Evolutionary conservation across 306 rosid genomes (phyloP).

Genomic region (Hippophae tibetana): DNA sequence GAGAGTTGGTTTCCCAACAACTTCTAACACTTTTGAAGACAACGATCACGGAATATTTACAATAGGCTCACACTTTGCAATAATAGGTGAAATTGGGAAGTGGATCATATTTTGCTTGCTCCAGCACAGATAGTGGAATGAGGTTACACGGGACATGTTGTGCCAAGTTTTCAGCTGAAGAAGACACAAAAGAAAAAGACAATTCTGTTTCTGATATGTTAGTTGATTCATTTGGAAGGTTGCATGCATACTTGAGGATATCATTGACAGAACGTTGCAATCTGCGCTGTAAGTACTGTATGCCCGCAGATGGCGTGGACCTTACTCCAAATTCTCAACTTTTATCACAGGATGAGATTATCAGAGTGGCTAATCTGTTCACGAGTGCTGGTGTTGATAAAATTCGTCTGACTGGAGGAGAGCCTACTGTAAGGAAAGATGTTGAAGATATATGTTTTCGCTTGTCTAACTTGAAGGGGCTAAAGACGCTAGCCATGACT

Average conservation of each 20-base stretch:
- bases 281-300: slow-evolving; percentile 82
- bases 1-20: neutral
- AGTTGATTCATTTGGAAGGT: slow-evolving; percentile 89
- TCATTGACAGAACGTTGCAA: slow-evolving; percentile 92
- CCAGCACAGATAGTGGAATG: slow-evolving; percentile 16
- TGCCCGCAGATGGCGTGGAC: slow-evolving; percentile 88
- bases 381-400: slow-evolving; percentile 72
- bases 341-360: slow-evolving; percentile 51
- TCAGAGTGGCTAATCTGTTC: slow-evolving; percentile 60
- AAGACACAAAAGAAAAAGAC: slow-evolving; percentile 35
- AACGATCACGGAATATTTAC: neutral
- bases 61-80: neutral
- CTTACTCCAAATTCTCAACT: slow-evolving; percentile 60
- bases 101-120: slow-evolving; percentile 18
- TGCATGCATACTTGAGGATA: slow-evolving; percentile 84
- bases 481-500: slow-evolving; percentile 63
- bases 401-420: slow-evolving; percentile 89
- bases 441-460: slow-evolving; percentile 70
- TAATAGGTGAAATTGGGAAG: slow-evolving; percentile 43
- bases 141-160: slow-evolving; percentile 39
- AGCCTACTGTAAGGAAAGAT: slow-evolving; percentile 87
- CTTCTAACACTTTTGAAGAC: neutral
- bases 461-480: slow-evolving; percentile 63
- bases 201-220: slow-evolving; percentile 63
- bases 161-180: slow-evolving; percentile 28